phyloP scores from a whole-genome alignment of 805 yeast species.

The Cyberlindnera maclurae region DNA sequence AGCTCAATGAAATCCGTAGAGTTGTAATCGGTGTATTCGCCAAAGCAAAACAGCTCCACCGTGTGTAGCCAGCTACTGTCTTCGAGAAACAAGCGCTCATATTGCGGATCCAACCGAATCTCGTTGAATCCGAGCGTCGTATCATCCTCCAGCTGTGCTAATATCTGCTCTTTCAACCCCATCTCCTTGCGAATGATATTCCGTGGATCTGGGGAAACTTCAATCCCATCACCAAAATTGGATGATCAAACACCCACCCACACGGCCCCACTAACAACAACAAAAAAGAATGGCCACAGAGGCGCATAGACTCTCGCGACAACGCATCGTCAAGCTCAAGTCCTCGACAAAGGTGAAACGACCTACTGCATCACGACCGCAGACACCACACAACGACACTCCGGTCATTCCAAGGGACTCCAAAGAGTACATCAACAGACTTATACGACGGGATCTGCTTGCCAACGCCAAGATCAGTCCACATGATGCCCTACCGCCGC shows the following conservation, averaged over 20 bases:
- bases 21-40: constrained; percentile 14
- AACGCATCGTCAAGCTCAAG: constrained; percentile 12
- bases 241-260: too few species aligned
- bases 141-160: constrained; percentile 12
- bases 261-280: neutral
- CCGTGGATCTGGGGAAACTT: neutral
- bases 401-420: constrained; percentile 1
- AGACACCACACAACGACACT: constrained; percentile 3
- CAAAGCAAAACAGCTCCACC: constrained; percentile 22
- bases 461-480: constrained; percentile 8
- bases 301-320: constrained; percentile 7
- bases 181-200: too few species aligned
- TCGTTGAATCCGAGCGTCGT: constrained; percentile 21
- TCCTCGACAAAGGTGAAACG: neutral
- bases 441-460: constrained; percentile 1
- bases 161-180: neutral
- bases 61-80: constrained; percentile 15
- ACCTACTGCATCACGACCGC: constrained; percentile 2
- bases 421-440: constrained; percentile 1
- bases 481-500: constrained; percentile 28
- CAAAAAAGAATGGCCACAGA: neutral
- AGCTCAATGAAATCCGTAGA: constrained; percentile 10
- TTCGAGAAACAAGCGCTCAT: constrained; percentile 1
- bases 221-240: neutral
- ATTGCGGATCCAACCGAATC: constrained; percentile 7